Conservation (phyloP, 805 yeast species). For the Candida golubevii region DNA sequence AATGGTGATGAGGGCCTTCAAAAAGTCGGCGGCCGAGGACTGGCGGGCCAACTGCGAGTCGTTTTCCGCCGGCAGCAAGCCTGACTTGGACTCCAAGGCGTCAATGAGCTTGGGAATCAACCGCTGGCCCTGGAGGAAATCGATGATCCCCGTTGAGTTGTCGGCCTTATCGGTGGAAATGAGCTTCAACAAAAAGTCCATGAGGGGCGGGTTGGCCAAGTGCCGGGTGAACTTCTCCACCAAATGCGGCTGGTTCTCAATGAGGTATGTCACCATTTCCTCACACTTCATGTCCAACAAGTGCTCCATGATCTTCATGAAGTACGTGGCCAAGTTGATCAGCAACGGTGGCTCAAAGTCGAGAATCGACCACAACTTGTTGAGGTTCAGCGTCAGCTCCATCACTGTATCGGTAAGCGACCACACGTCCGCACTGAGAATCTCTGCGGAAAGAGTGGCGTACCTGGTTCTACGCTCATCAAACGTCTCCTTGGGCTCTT, state of each 20-base stretch:
- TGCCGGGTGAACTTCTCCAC: conserved; percentile 42
- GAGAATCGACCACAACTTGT: conserved; percentile 73
- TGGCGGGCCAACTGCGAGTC: conserved; percentile 27
- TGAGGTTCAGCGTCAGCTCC: conserved; percentile 63
- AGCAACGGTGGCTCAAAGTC: conserved; percentile 62
- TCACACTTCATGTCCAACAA: conserved; percentile 46
- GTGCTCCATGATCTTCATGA: conserved; percentile 40
- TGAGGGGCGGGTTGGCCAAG: conserved; percentile 42
- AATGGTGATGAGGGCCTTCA: conserved; percentile 43
- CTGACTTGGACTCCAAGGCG: conserved; percentile 26
- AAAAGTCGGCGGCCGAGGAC: conserved; percentile 42
- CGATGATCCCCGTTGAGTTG: conserved; percentile 43
- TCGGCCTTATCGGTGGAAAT: conserved; percentile 46
- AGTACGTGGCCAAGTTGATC: conserved; percentile 76
- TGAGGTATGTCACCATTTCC: conserved; percentile 42
- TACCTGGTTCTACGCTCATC: conserved; percentile 34
- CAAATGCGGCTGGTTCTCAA: conserved; percentile 39
- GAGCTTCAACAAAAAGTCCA: conserved; percentile 42
- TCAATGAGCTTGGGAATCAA: conserved; percentile 33
- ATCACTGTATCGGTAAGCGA: conserved; percentile 85
- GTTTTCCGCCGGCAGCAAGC: conserved; percentile 15
- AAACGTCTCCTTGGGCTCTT: conserved; percentile 14
- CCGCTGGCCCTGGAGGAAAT: conserved; percentile 38
- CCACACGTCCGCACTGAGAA: conserved; percentile 90
- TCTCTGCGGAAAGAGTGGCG: conserved; percentile 69